These are phyloP conservation scores for Auricularia auricula-judae DNA, from an alignment of 768 basidiomycete genomes.

Conservation along the genomic window DNA sequence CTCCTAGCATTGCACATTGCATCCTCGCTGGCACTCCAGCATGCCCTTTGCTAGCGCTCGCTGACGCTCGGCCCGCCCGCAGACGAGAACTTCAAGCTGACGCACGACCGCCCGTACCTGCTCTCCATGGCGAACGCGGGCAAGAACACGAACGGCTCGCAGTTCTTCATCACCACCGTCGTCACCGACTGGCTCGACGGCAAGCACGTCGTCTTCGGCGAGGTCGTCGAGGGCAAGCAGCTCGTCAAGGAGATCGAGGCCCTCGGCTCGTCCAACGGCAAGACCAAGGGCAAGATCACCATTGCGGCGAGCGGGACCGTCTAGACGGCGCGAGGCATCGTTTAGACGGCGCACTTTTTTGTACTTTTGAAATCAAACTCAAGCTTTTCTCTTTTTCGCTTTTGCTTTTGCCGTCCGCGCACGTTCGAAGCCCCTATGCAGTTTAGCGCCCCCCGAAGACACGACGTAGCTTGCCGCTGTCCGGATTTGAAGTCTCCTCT, in stretches of 20 bases:
- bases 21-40: too few relatives aligned
- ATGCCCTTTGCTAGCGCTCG: background rate
- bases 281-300: slow-evolving; percentile 31
- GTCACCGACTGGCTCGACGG: slow-evolving; percentile 72
- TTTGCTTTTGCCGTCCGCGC: too few relatives aligned
- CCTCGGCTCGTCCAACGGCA: slow-evolving; percentile 28
- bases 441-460: too few relatives aligned
- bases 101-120: slow-evolving; percentile 59
- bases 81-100: slow-evolving; percentile 79
- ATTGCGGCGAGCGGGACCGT: too few relatives aligned
- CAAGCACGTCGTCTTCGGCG: slow-evolving; percentile 80
- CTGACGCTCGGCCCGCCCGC: slow-evolving; percentile 18
- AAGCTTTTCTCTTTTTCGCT: too few relatives aligned
- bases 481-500: too few relatives aligned
- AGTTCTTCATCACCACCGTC: slow-evolving; percentile 88
- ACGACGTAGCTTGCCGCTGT: too few relatives aligned
- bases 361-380: too few relatives aligned
- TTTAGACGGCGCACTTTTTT: background rate
- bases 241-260: slow-evolving; percentile 36
- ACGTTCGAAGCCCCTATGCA: too few relatives aligned
- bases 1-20: background rate
- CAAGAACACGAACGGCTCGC: slow-evolving; percentile 72
- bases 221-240: slow-evolving; percentile 44
- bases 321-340: slow-evolving; percentile 7
- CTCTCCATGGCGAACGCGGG: slow-evolving; percentile 78